Evolutionary conservation across 1,284 basidiomycete species (phyloP), one percentile per base, ranked within the genome.

Genomic region (Microbotryum silenes-acaulis): DNA sequence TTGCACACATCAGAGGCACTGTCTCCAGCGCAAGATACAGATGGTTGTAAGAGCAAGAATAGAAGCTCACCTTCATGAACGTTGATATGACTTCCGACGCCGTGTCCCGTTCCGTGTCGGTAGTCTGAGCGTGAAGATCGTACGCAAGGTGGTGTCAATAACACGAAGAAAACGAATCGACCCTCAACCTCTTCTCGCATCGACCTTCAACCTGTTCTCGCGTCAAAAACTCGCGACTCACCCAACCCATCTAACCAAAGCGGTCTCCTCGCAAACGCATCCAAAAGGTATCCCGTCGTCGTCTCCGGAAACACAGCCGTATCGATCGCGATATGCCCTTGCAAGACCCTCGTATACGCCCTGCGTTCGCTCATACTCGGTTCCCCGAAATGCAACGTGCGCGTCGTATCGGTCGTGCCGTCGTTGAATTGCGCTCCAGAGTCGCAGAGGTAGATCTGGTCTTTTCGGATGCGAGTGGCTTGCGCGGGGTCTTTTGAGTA

Each of bases 321-420:
- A 74, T 96, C 94, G 54, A 96, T 87, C 2, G 88, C 84, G 64
- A 98, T 96, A 73, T 97, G 91, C n/a, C 94, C 94, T 78, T 98
- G 93, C 53, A 98, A 78, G 1, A 98, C 96, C 20, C 92, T 82
- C 0, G 94, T 97, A 72, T 92, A 96, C 0, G 90, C 87, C 0
- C 89, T 82, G 67, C 85, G 89, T 77, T 97, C 89, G 70, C 91
- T 86, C 0, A 80, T 79, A 1, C 84, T 85, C 0, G 94, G 91
- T 1, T 79, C 84, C 37, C 91, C 92, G 74, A 97, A 97, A 75
- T 97, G 93, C 85, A 91, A 72, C 20, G 70, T 66, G 2, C 63
- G 51, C 18, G 63, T 60, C 25, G 57, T 61, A 14, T 97, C 96
- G 1, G 94, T 98, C 0, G 94, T 98, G 14, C 93, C 93, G 71